phyloP scores from a whole-genome alignment of 208 protist species.

The Zelonia costaricensis region DNA sequence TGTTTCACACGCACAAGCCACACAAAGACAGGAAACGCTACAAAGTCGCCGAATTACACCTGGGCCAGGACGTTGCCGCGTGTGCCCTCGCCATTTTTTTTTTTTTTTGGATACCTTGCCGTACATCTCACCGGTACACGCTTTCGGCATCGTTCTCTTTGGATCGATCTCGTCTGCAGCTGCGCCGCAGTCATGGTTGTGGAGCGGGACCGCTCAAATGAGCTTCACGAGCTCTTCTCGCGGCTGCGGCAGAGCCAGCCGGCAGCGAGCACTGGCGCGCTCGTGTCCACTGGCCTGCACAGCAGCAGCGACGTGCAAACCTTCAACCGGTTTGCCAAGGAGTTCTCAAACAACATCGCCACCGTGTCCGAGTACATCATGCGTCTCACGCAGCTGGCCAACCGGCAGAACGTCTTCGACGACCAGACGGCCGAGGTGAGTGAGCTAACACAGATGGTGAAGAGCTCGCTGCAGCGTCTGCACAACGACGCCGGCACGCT shows the following conservation, averaged over 20 bases:
- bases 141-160: too few relatives aligned
- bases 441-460: conserved; percentile 77
- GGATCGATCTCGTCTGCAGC: background rate
- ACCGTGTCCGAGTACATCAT: conserved; percentile 80
- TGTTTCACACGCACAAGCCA: too few relatives aligned
- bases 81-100: too few relatives aligned
- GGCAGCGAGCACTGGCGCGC: background rate
- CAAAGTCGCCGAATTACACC: too few relatives aligned
- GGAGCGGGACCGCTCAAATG: conserved; percentile 44
- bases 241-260: conserved; percentile 17
- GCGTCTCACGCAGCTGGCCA: conserved; percentile 78
- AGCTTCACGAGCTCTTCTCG: conserved; percentile 48
- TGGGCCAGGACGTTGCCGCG: too few relatives aligned
- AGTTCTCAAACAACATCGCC: conserved; percentile 79
- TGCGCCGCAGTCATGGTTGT: conserved; percentile 27
- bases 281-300: conserved; percentile 31
- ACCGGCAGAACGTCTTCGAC: conserved; percentile 87
- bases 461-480: conserved; percentile 75
- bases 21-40: too few relatives aligned
- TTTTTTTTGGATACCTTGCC: too few relatives aligned
- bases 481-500: conserved; percentile 77
- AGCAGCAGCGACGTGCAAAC: conserved; percentile 75
- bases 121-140: too few relatives aligned
- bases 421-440: conserved; percentile 84
- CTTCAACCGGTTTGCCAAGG: conserved; percentile 83